Evolutionary conservation across 345 rosid species (phyloP).

Genomic region (Draba incana): DNA sequence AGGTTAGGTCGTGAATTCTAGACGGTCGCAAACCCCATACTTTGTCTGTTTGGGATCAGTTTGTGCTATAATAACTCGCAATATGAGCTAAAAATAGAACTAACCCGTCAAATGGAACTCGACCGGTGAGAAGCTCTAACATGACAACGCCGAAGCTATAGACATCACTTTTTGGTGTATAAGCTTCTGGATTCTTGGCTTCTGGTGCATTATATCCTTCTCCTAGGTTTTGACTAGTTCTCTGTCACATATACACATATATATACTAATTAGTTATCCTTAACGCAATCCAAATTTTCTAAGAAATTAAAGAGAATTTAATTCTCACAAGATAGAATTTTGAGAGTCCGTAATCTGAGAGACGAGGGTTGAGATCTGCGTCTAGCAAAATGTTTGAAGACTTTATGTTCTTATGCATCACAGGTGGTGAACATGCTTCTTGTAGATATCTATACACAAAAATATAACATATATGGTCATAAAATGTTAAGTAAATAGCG

Average conservation of each 20-base stretch:
- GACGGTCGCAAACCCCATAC: no score
- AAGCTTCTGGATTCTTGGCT: conserved; percentile 64
- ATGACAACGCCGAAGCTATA: conserved; percentile 95
- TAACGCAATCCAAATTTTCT: neutral
- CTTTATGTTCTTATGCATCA: conserved; percentile 90
- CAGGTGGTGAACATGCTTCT: conserved; percentile 79
- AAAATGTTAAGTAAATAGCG: neutral
- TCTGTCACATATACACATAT: conserved; percentile 42
- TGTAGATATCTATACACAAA: conserved; percentile 73
- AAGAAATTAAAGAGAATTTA: neutral
- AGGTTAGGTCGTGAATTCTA: no score
- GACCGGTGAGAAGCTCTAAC: conserved; percentile 88
- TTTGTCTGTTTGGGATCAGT: no score
- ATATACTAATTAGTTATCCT: neutral
- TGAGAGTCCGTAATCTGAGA: conserved; percentile 79
- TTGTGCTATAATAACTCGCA: no score
- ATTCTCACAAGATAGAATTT: conserved; percentile 63
- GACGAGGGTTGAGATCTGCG: conserved; percentile 82
- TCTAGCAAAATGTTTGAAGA: conserved; percentile 90
- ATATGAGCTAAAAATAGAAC: neutral
- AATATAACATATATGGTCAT: conserved; percentile 27
- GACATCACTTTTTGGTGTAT: conserved; percentile 82
- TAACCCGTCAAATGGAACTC: conserved; percentile 80
- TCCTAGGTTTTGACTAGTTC: conserved; percentile 72
- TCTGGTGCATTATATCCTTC: conserved; percentile 95